Base-by-base conservation (phyloP, 2,329 filamentous ascomycete genomes). In the Cordyceps pruinosa region DNA sequence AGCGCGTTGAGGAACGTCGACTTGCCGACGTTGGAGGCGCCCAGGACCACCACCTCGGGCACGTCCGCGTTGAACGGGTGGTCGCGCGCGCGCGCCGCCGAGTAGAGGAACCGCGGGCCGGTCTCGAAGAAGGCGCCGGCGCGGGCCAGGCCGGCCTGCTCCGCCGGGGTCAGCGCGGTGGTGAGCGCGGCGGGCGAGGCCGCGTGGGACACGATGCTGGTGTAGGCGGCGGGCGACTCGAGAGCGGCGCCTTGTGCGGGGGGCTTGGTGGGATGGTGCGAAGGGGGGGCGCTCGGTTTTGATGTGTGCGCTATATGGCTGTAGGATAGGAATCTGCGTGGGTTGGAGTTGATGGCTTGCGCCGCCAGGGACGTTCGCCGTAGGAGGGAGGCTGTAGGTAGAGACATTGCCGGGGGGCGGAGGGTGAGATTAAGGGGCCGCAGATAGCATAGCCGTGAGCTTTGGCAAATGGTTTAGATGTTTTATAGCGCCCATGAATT, bases 21-120 rank as follows among this genome's bases (percentile, higher is more conserved):
- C 70, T 96, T 96, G 66, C 90, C 90, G 42, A 91, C 90, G 68
- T 96, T 96, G 62, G 90, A 91, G 65, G 92, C 90, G 44, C 90
- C 90, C 37, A 95, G 83, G 46, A 96, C 80, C 67, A 89, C 87
- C 51, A 96, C 81, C 62, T 85, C 82, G 45, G 82, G 82, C 4
- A 77, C 70, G 60, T 73, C 72, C 25, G 74, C 75, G 67, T 84
- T 84, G 63, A 74, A 66, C 30, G 73, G 73, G 59, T 84, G 73
- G 64, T 79, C 66, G 54, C 76, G 73, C 60, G 82, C 76, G 45
- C 67, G 64, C 37, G 73, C 73, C 19, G 77, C 77, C 17, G 77
- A 77, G 71, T 81, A 82, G 61, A 83, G 72, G 61, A 80, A 77
- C 4, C 60, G 59, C 39, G 66, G 69, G 37, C 57, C 56, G 3